Base-by-base conservation (phyloP, 305 asterid species). In the Salvia sclarea region DNA sequence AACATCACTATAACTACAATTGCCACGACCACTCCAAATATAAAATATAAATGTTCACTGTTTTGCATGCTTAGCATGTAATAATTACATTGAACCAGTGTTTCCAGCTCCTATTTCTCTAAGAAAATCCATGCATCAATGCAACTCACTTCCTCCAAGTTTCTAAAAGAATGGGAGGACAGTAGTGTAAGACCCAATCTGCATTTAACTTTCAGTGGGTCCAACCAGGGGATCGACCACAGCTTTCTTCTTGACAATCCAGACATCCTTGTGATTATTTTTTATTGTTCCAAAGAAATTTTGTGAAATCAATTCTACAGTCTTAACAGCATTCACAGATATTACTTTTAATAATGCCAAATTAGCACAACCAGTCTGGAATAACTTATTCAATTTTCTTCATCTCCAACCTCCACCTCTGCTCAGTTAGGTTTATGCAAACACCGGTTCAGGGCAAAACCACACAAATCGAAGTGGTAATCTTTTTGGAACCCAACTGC, bases 251-350 rank as follows among this genome's bases (percentile, higher is more conserved):
- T 48, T 35, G 31, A 52, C 43, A 21, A 52, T 21, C 61, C 38
- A 50, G 24, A 52, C 50, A 40, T 41, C 7, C 58, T 20, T 0
- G 58, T 53, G 44, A 31, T 37, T 44, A 9, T 11, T 18, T 18
- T 40, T 38, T 35, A 37, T 62, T 52, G 24, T 35, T 43, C 74
- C 65, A 52, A 14, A 30, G 45, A 41, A 47, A 61, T 64, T 7
- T 35, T 8, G 6, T 45, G 59, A 59, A 40, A 60, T 53, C 64
- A 37, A 40, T 69, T 59, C 47, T 24, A 60, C 11, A 49, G 56
- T 53, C 53, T 33, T 44, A 41, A 65, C 30, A 60, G 57, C 61
- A 61, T 17, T 47, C 22, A 17, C 21, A 20, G 11, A 6, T 38
- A 38, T 24, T n/a, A 57, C 31, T 43, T 43, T 8, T 21, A 11